Conservation (phyloP, 805 yeast species). For the Sugiyamaella chiloensis region DNA sequence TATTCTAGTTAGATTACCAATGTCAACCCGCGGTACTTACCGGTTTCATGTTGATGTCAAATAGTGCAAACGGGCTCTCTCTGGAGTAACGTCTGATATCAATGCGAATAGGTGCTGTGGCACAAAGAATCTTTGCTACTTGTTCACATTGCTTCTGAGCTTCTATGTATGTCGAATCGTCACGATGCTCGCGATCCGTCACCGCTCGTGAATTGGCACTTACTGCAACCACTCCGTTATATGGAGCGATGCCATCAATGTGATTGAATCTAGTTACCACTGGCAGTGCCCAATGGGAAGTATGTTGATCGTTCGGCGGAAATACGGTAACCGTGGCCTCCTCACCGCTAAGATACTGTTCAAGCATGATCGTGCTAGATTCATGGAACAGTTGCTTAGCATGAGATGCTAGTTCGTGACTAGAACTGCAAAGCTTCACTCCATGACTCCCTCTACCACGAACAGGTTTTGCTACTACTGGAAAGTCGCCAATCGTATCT, state of each 20-base stretch:
- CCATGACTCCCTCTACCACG: slow-evolving; percentile 4
- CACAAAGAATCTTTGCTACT: background rate
- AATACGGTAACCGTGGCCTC: slow-evolving; percentile 1
- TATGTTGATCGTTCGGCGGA: background rate
- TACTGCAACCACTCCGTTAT: background rate
- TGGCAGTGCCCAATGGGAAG: background rate
- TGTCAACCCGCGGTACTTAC: background rate
- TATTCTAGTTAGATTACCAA: background rate
- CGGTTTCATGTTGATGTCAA: slow-evolving; percentile 4
- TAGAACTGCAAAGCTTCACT: background rate
- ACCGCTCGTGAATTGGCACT: slow-evolving; percentile 2
- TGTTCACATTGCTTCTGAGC: slow-evolving; percentile 1
- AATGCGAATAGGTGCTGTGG: background rate
- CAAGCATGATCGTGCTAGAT: background rate
- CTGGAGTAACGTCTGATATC: background rate
- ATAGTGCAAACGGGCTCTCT: background rate
- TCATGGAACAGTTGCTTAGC: background rate
- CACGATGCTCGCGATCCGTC: background rate
- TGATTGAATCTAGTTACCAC: background rate
- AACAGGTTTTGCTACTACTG: slow-evolving; percentile 1
- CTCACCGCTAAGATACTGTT: background rate
- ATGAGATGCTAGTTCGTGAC: background rate
- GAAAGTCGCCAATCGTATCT: background rate
- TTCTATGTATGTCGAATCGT: background rate
- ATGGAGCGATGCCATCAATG: background rate